Percentiles rank a stretch among this genome's conserved stretches.
These are phyloP conservation scores for Penicillium digitatum DNA, from an alignment of 2,329 filamentous ascomycete species.

Conservation along the genomic window DNA sequence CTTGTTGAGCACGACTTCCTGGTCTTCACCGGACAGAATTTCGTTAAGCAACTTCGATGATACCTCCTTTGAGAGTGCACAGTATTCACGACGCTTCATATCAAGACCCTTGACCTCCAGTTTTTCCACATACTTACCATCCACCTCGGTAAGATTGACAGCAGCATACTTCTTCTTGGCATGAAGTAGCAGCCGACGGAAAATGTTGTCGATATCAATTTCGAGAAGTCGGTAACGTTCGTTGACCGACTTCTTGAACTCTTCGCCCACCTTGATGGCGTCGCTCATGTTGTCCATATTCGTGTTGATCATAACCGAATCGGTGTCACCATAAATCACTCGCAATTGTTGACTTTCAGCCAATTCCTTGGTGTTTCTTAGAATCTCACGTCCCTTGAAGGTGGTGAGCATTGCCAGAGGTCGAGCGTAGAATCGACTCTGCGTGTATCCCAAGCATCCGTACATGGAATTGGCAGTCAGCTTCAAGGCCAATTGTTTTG, in stretches of 20 bases:
- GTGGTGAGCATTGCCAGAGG: constrained; percentile 94
- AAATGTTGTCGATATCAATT: constrained; percentile 97
- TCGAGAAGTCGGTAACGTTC: constrained; percentile 88
- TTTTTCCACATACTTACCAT: constrained; percentile 87
- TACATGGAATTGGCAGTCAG: constrained; percentile 99
- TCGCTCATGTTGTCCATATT: constrained; percentile 91
- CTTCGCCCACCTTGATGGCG: constrained; percentile 83
- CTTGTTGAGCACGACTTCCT: constrained; percentile 78
- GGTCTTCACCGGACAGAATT: constrained; percentile 88
- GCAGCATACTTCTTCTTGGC: constrained; percentile 99
- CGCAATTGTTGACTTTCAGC: constrained; percentile 86
- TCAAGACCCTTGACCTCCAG: constrained; percentile 98
- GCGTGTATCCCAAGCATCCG: constrained; percentile 93
- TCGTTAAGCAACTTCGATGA: constrained; percentile 88
- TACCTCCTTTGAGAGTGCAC: constrained; percentile 89
- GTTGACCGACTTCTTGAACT: constrained; percentile 95
- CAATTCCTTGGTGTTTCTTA: constrained; percentile 90
- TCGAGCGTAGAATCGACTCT: constrained; percentile 93
- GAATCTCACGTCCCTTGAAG: constrained; percentile 94
- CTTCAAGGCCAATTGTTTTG: constrained; percentile 94
- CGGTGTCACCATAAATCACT: constrained; percentile 98
- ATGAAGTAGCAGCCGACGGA: constrained; percentile 85
- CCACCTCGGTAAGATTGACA: constrained; percentile 83
- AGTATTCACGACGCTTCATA: constrained; percentile 97
- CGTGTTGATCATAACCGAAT: constrained; percentile 99